phyloP scores from a whole-genome alignment of 202 grass and related monocot genomes.

The Zizania palustris region DNA sequence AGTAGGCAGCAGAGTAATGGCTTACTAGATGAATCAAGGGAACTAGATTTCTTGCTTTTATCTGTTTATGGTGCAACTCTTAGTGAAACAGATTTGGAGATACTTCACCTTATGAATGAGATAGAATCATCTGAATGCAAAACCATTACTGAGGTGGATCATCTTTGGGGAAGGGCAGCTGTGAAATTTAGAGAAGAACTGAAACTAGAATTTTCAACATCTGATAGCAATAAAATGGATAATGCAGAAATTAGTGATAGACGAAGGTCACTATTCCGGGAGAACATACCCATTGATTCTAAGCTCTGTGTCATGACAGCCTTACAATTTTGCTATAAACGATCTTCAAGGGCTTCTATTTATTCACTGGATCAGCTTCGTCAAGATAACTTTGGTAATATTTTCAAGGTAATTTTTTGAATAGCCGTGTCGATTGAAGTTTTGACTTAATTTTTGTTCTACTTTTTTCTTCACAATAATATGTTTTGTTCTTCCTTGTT shows the following conservation, averaged over 20 bases:
- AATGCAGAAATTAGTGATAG: conserved; percentile 57
- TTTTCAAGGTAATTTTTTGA: conserved; percentile 62
- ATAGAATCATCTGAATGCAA: conserved; percentile 68
- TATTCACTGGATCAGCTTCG: conserved; percentile 74
- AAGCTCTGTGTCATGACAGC: conserved; percentile 69
- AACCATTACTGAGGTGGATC: conserved; percentile 79
- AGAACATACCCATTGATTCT: conserved; percentile 91
- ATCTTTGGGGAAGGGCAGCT: conserved; percentile 76
- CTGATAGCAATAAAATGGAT: conserved; percentile 41
- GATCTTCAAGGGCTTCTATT: conserved; percentile 52
- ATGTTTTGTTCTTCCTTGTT: conserved; percentile 15
- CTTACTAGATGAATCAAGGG: conserved; percentile 63
- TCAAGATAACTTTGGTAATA: conserved; percentile 51
- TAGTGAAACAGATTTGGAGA: conserved; percentile 79
- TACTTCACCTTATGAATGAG: conserved; percentile 85
- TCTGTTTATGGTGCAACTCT: conserved; percentile 84
- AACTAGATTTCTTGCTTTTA: conserved; percentile 79
- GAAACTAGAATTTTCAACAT: conserved; percentile 54
- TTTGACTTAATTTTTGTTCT: conserved; percentile 19
- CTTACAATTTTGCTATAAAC: conserved; percentile 76
- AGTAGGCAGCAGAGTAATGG: conserved; percentile 59
- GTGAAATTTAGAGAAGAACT: conserved; percentile 79
- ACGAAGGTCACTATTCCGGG: conserved; percentile 69
- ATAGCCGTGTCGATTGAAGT: conserved; percentile 25
- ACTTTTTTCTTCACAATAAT: conserved; percentile 21